Conservation (phyloP, 2,329 filamentous ascomycete genomes). For the Cyanodermella asteris region DNA sequence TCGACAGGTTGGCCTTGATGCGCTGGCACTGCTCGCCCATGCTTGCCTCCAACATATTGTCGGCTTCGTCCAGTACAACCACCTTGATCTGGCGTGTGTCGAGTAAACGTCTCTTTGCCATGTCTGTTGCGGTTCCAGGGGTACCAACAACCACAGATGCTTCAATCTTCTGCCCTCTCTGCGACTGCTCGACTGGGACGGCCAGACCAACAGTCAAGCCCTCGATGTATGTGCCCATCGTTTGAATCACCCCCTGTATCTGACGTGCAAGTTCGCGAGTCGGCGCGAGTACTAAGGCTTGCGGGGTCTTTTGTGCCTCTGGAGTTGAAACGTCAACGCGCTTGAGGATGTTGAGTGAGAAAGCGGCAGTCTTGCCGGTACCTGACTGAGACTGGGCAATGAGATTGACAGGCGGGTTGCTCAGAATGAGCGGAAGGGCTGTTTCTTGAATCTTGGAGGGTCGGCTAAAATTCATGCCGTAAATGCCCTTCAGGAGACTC, state of each 20-base stretch:
- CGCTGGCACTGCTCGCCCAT: slow-evolving; percentile 86
- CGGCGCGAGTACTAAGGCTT: slow-evolving; percentile 74
- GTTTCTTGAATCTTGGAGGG: slow-evolving; percentile 97
- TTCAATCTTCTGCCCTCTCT: slow-evolving; percentile 45
- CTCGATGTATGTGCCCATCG: slow-evolving; percentile 67
- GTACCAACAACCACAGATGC: slow-evolving; percentile 78
- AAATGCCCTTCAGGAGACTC: slow-evolving; percentile 54
- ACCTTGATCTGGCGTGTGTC: slow-evolving; percentile 52
- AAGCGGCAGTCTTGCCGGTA: slow-evolving; percentile 93
- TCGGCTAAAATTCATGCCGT: slow-evolving; percentile 70
- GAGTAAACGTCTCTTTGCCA: slow-evolving; percentile 57
- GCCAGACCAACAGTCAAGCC: slow-evolving; percentile 58
- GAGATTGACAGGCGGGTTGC: slow-evolving; percentile 75
- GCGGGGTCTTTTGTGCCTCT: slow-evolving; percentile 35
- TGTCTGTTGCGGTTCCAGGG: slow-evolving; percentile 76
- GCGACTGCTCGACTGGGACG: slow-evolving; percentile 51
- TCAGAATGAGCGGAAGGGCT: slow-evolving; percentile 71
- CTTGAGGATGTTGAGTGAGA: slow-evolving; percentile 76
- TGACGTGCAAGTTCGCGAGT: slow-evolving; percentile 88
- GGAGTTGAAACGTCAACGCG: slow-evolving; percentile 55
- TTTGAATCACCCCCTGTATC: slow-evolving; percentile 64
- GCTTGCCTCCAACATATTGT: slow-evolving; percentile 97
- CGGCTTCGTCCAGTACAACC: slow-evolving; percentile 85
- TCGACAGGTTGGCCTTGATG: slow-evolving; percentile 63
- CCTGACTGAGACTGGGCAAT: slow-evolving; percentile 98